These are phyloP conservation scores for Neurospora sp. DNA, from an alignment of 495 filamentous ascomycete genomes.

Conservation along the genomic window DNA sequence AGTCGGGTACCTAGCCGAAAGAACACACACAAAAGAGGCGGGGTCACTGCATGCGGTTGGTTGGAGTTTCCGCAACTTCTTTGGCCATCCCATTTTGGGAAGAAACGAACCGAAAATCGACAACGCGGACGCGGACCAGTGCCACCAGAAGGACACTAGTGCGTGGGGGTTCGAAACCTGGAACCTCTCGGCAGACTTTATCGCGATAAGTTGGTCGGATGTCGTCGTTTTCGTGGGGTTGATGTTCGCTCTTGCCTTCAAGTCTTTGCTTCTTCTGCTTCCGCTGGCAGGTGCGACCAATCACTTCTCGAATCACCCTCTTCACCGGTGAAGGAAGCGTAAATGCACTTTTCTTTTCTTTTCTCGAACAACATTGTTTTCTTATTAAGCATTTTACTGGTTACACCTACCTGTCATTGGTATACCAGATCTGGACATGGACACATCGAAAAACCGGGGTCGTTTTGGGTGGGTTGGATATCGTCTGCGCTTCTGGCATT, in stretches of 20 bases:
- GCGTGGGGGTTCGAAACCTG: background rate
- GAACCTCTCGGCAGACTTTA: background rate
- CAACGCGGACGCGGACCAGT: background rate
- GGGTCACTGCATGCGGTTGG: too few relatives aligned
- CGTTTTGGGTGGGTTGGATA: background rate
- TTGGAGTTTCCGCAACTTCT: too few relatives aligned
- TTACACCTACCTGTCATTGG: background rate
- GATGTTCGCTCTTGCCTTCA: background rate
- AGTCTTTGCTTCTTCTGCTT: background rate
- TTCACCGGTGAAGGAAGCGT: background rate
- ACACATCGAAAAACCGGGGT: background rate
- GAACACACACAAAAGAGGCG: too few relatives aligned
- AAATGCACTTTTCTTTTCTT: background rate
- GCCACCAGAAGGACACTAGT: background rate
- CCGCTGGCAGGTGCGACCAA: background rate
- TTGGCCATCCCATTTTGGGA: background rate
- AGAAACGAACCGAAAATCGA: background rate
- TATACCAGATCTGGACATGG: background rate
- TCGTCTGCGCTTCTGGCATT: background rate
- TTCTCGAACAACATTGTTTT: background rate
- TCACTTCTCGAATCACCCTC: background rate
- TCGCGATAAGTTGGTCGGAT: background rate
- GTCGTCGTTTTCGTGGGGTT: background rate
- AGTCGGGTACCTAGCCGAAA: too few relatives aligned
- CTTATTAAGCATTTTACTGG: background rate